These are phyloP conservation scores for Microcyclospora pomicola DNA, from an alignment of 2,329 filamentous ascomycete genomes.

Conservation along the genomic window DNA sequence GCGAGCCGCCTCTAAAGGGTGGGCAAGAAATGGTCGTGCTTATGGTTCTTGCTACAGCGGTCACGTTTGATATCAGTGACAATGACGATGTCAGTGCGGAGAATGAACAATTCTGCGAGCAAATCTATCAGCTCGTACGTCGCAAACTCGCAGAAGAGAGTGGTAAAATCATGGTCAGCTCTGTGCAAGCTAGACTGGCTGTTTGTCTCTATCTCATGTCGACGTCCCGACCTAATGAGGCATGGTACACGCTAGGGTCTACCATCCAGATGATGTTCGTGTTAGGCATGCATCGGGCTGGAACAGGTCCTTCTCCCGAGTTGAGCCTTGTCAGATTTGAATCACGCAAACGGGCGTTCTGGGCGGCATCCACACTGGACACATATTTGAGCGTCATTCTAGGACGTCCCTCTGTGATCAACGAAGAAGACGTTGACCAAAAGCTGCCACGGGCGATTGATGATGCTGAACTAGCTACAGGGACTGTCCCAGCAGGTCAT, in stretches of 20 bases:
- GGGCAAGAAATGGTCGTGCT: slow-evolving; percentile 35
- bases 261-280: slow-evolving; percentile 25
- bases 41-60: slow-evolving; percentile 39
- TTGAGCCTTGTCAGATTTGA: slow-evolving; percentile 13
- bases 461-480: slow-evolving; percentile 15
- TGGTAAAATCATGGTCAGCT: slow-evolving; percentile 16
- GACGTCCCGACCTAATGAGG: slow-evolving; percentile 24
- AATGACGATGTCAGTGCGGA: slow-evolving; percentile 6
- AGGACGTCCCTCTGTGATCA: slow-evolving; percentile 24
- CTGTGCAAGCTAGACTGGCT: slow-evolving; percentile 29
- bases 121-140: slow-evolving; percentile 14
- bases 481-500: too few species aligned
- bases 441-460: slow-evolving; percentile 15
- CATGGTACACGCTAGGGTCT: slow-evolving; percentile 26
- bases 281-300: slow-evolving; percentile 22
- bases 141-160: slow-evolving; percentile 11
- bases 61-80: slow-evolving; percentile 10
- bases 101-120: slow-evolving; percentile 14
- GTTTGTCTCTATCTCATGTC: slow-evolving; percentile 28
- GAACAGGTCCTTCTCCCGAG: neutral
- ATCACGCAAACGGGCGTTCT: slow-evolving; percentile 25
- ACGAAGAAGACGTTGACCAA: slow-evolving; percentile 23
- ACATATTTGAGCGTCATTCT: slow-evolving; percentile 27
- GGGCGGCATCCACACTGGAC: slow-evolving; percentile 27
- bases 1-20: slow-evolving; percentile 26